Percentiles rank a stretch among this genome's conserved stretches.
phyloP scores from a whole-genome alignment of 441 rosid genomes.

The Brassica balearica region DNA sequence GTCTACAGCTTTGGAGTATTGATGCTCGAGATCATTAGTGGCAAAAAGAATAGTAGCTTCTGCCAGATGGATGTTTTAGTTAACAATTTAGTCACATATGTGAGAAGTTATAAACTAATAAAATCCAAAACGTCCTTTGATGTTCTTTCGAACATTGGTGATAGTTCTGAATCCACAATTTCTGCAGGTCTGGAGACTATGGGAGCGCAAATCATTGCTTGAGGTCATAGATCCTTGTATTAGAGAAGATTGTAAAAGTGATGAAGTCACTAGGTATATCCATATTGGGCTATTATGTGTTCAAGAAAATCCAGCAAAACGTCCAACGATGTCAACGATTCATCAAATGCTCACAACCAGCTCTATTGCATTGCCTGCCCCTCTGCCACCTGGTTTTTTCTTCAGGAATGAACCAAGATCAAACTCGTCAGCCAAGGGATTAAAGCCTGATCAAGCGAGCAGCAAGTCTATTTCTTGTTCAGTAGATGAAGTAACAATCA shows the following conservation, averaged over 20 bases:
- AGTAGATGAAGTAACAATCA: not conserved
- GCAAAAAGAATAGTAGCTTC: not conserved
- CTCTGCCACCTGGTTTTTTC: conserved; percentile 1
- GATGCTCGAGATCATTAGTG: not conserved
- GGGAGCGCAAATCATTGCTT: not conserved
- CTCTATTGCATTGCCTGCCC: not conserved
- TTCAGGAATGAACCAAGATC: not conserved
- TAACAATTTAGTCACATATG: not conserved
- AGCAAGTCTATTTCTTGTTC: not conserved
- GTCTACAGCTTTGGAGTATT: not conserved
- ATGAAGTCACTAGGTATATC: not conserved
- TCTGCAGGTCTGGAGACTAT: not conserved
- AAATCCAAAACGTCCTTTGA: no score
- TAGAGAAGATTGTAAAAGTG: not conserved
- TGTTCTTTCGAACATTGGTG: not conserved
- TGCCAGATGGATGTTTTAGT: not conserved
- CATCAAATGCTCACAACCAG: not conserved
- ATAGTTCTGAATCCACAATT: not conserved
- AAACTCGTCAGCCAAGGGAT: not conserved
- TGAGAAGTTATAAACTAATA: not conserved
- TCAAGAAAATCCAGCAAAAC: not conserved
- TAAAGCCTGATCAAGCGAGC: not conserved
- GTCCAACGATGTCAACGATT: not conserved
- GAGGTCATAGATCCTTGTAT: not conserved
- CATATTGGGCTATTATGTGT: not conserved